These are phyloP conservation scores for Parachaetomium inaequale DNA, from an alignment of 495 filamentous ascomycete species.

Conservation along the genomic window DNA sequence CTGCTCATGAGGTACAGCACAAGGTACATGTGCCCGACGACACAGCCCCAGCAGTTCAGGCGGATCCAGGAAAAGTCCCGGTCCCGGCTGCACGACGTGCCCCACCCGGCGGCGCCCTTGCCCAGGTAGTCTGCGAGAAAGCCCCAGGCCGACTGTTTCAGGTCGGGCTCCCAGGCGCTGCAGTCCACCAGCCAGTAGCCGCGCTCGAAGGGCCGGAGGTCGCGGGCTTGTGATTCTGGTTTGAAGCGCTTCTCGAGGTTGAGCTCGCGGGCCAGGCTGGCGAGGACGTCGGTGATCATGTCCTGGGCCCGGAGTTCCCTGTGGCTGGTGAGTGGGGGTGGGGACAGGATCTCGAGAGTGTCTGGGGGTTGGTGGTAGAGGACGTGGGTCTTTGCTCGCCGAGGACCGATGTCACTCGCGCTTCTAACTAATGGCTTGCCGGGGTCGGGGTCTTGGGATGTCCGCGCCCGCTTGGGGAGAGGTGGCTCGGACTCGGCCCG, in stretches of 20 bases:
- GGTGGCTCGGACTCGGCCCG: conserved; percentile 41
- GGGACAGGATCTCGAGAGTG: conserved; percentile 37
- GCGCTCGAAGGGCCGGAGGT: conserved; percentile 55
- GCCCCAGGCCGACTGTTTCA: conserved; percentile 54
- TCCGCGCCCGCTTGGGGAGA: conserved; percentile 26
- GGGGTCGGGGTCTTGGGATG: conserved; percentile 9
- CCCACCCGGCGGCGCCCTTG: conserved; percentile 63
- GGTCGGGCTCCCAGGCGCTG: conserved; percentile 38
- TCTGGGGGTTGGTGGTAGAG: not conserved
- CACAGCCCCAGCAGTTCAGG: conserved; percentile 64
- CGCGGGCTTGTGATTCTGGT: conserved; percentile 50
- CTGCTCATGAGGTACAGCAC: conserved; percentile 62
- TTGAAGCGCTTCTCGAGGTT: conserved; percentile 47
- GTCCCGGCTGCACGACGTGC: conserved; percentile 48
- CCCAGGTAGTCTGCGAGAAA: conserved; percentile 58
- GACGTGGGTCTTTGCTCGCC: not conserved
- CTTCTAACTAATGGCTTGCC: conserved; percentile 24
- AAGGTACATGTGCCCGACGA: conserved; percentile 60
- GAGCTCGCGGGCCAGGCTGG: conserved; percentile 51
- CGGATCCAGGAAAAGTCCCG: conserved; percentile 40
- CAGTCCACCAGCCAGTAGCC: conserved; percentile 65
- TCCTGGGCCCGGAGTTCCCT: conserved; percentile 22
- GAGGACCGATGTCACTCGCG: conserved; percentile 42
- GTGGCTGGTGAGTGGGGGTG: conserved; percentile 29
- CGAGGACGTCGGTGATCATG: conserved; percentile 53